These are phyloP conservation scores for Candida sphagnicola DNA, from an alignment of 805 yeast species.

Conservation along the genomic window DNA sequence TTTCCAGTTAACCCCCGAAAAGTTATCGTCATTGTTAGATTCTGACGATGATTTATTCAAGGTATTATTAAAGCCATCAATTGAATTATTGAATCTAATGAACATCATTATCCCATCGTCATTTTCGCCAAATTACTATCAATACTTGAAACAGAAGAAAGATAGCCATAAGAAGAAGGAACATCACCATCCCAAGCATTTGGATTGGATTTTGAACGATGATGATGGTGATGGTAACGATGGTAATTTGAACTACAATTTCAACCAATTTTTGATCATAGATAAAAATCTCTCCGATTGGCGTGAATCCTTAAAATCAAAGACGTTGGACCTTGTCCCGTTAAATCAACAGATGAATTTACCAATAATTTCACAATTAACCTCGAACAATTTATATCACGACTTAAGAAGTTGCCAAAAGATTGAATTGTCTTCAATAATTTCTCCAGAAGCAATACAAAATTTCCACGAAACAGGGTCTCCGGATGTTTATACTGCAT, in stretches of 20 bases:
- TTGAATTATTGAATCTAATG: slow-evolving; percentile 40
- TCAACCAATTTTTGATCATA: slow-evolving; percentile 38
- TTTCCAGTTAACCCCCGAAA: slow-evolving; percentile 42
- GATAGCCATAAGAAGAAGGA: slow-evolving; percentile 17
- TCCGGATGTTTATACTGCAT: slow-evolving; percentile 37
- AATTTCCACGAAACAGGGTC: slow-evolving; percentile 27
- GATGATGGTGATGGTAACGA: slow-evolving; percentile 48
- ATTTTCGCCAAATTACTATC: slow-evolving; percentile 43
- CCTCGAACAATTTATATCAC: slow-evolving; percentile 26
- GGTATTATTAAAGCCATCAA: slow-evolving; percentile 36
- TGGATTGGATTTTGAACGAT: slow-evolving; percentile 43
- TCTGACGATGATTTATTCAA: slow-evolving; percentile 31
- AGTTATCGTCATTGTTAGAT: slow-evolving; percentile 31
- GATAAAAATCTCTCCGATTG: slow-evolving; percentile 39
- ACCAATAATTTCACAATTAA: slow-evolving; percentile 17
- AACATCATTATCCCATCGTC: slow-evolving; percentile 45
- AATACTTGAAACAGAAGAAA: slow-evolving; percentile 30
- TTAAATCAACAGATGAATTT: slow-evolving; percentile 28
- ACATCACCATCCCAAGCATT: slow-evolving; percentile 14
- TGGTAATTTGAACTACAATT: slow-evolving; percentile 43
- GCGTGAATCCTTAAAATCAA: slow-evolving; percentile 34
- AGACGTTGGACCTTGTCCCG: slow-evolving; percentile 22
- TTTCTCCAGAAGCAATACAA: slow-evolving; percentile 14
- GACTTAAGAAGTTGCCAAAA: slow-evolving; percentile 17
- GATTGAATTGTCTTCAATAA: slow-evolving; percentile 15